These are phyloP conservation scores for Xylaria scruposa DNA, from an alignment of 495 filamentous ascomycete species.

Conservation along the genomic window DNA sequence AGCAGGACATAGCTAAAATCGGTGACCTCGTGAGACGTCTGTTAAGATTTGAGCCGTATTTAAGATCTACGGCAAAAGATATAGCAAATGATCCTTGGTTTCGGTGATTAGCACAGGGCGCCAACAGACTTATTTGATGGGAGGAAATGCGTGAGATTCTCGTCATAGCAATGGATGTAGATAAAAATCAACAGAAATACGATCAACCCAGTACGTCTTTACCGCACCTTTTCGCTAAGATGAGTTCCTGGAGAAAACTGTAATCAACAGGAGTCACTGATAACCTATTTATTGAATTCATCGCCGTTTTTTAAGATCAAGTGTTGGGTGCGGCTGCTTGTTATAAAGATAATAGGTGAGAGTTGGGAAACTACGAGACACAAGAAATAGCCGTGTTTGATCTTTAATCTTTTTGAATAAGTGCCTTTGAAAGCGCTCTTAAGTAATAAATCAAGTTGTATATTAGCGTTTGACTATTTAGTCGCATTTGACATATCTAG, in stretches of 20 bases:
- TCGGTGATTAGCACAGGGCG: not conserved
- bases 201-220: no score
- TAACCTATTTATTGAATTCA: not conserved
- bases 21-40: constrained; percentile 7
- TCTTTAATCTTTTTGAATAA: not conserved
- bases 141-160: no score
- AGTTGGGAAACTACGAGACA: no score
- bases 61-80: constrained; percentile 6
- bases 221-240: no score
- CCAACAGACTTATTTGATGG: not conserved
- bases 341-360: no score
- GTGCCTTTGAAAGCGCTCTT: not conserved
- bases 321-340: not conserved
- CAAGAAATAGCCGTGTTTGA: no score
- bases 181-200: no score
- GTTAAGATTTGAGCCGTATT: constrained; percentile 19
- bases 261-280: no score
- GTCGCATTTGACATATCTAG: no score
- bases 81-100: constrained; percentile 11
- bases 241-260: no score
- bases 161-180: no score
- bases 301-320: not conserved
- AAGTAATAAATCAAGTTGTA: not conserved
- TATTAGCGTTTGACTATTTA: not conserved
- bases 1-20: constrained; percentile 13